phyloP scores from a whole-genome alignment of 495 filamentous ascomycete species.

The Daldinia concentrica region DNA sequence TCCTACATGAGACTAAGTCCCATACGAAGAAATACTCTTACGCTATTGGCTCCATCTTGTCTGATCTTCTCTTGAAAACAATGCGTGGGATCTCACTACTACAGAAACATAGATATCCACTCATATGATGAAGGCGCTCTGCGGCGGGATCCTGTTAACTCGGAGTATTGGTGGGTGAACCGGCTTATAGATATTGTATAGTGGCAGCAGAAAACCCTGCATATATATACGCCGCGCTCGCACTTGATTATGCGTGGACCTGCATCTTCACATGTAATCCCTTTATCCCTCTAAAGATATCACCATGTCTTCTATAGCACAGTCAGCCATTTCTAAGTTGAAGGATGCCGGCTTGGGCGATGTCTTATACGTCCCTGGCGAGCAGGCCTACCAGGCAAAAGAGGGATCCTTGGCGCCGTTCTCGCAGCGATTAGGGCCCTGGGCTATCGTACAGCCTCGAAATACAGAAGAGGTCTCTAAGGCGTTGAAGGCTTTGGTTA shows the following conservation, averaged over 20 bases:
- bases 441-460: constrained; percentile 50
- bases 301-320: not conserved
- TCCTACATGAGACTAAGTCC: constrained; percentile 1
- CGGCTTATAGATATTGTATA: too few species aligned
- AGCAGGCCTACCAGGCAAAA: not conserved
- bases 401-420: constrained; percentile 34
- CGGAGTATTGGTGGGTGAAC: too few species aligned
- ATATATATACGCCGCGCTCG: not conserved
- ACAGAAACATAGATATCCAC: not conserved
- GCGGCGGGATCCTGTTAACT: not conserved
- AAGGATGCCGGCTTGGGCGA: not conserved
- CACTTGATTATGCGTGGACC: not conserved
- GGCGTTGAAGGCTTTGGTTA: constrained; percentile 41
- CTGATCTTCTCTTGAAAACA: not conserved
- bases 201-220: not conserved
- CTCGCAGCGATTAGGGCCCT: constrained; percentile 46
- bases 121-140: not conserved
- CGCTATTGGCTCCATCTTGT: constrained; percentile 48
- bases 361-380: not conserved
- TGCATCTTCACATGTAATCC: not conserved
- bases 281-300: not conserved
- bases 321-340: not conserved
- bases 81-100: not conserved
- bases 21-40: not conserved
- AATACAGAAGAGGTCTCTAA: constrained; percentile 48